Base-by-base conservation (phyloP, 1,139 yeast genomes). In the Candida tunisiensis region DNA sequence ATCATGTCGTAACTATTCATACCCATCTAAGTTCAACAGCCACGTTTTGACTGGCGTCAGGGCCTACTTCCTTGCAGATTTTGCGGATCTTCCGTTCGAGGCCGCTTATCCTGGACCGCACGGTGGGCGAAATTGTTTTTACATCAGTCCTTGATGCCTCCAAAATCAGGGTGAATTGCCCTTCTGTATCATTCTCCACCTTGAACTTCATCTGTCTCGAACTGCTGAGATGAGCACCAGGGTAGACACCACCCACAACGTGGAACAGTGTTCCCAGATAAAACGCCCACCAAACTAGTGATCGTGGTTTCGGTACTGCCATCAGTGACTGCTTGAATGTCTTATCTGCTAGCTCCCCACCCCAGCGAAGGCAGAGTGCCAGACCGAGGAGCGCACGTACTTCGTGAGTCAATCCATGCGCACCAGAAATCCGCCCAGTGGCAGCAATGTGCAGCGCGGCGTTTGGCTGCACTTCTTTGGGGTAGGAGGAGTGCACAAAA, bases 321-420 rank as follows among this genome's bases (percentile, higher is more conserved):
- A 62, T 49, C 29, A 69, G 44, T 11, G 49, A 44, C 15, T 55
- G 53, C 36, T 62, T 61, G 35, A 57, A 57, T 5, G 33, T 23
- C 19, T 33, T 33, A 16, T 62, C 65, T 8, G 78, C 74, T n/a
- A 72, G 51, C 37, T 71, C 78, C 2, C 74, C 78, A 19, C 82
- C 82, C 82, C 82, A 74, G 37, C 83, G 55, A 39, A 72, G 75
- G 47, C 79, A 69, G 15, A 73, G 51, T 2, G 79, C 77, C 21
- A 74, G 59, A 0, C 82, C 82, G 8, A 73, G 58, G 27, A 74
- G 49, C 0, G 78, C 78, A 29, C 80, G 53, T 3, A 68, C 66
- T 37, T 69, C 62, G 42, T 74, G 82, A 1, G 77, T 65, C 23
- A 74, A 49, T 3, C 82, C 83, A 41, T 72, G 78, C 3, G 74